A percentile compares a stretch with the other conserved stretches of the same genome.
Evolutionary conservation across 208 protist species (phyloP).

Genomic region (Trypanosoma brucei): DNA sequence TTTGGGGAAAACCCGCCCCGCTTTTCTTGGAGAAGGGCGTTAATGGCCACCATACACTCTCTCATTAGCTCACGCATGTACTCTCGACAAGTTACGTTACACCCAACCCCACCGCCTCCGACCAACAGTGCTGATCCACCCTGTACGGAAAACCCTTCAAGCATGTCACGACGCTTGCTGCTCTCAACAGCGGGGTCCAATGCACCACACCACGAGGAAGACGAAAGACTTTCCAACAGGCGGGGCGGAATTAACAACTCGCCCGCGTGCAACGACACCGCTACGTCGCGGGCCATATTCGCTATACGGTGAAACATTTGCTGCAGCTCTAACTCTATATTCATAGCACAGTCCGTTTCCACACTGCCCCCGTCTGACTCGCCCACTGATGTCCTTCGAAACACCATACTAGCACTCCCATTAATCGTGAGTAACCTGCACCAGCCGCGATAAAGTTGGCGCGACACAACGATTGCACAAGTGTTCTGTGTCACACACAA

Average conservation of each 20-base stretch:
- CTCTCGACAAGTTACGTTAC: background rate
- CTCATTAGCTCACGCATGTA: constrained; percentile 19
- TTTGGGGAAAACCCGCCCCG: constrained; percentile 1
- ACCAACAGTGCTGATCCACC: constrained; percentile 5
- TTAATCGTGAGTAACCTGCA: constrained; percentile 12
- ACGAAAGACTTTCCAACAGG: constrained; percentile 4
- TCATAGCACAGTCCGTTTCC: constrained; percentile 10
- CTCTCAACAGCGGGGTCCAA: background rate
- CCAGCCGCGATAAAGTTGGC: constrained; percentile 20
- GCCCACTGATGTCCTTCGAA: background rate
- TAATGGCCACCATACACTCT: constrained; percentile 14
- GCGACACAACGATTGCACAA: constrained; percentile 13
- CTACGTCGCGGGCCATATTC: constrained; percentile 11
- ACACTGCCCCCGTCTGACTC: background rate
- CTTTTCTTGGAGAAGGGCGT: constrained; percentile 8
- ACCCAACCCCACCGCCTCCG: background rate
- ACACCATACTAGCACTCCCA: constrained; percentile 9
- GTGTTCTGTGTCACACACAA: constrained; percentile 9
- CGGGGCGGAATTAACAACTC: constrained; percentile 3
- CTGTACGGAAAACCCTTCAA: constrained; percentile 6
- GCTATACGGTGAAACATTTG: background rate
- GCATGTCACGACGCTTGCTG: background rate
- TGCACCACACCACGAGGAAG: background rate
- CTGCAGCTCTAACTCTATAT: constrained; percentile 1
- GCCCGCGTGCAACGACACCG: background rate